Percentiles rank a stretch among this genome's conserved stretches.
phyloP scores from a whole-genome alignment of 495 filamentous ascomycete genomes.

The Penicillium odoratum region DNA sequence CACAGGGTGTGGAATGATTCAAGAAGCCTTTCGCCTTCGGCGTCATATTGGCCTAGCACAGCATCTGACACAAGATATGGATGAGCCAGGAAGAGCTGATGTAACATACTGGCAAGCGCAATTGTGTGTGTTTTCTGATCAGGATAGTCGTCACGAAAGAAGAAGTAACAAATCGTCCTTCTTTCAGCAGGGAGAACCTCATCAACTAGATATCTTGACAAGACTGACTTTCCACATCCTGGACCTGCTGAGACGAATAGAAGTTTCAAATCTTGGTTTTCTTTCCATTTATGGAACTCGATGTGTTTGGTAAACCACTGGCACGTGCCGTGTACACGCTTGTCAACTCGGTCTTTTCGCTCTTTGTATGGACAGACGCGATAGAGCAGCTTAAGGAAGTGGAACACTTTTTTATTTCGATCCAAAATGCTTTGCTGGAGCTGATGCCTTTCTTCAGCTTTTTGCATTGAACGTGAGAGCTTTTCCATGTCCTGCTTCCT shows the following conservation, averaged over 20 bases:
- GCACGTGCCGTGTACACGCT: slow-evolving; percentile 31
- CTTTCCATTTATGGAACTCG: slow-evolving; percentile 22
- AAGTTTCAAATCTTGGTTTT: slow-evolving; percentile 15
- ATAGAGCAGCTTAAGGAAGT: too few species aligned
- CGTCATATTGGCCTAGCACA: too few species aligned
- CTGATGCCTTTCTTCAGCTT: too few species aligned
- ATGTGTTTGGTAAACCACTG: slow-evolving; percentile 33
- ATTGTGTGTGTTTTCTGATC: slow-evolving; percentile 23
- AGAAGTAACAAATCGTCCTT: slow-evolving; percentile 33
- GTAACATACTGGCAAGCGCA: slow-evolving; percentile 35
- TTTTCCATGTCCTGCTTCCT: too few species aligned
- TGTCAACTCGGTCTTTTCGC: slow-evolving; percentile 18
- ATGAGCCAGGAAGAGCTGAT: slow-evolving; percentile 32
- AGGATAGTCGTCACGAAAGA: slow-evolving; percentile 34
- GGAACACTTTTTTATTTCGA: too few species aligned
- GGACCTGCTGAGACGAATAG: slow-evolving; percentile 43
- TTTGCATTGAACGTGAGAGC: too few species aligned
- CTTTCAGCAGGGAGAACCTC: slow-evolving; percentile 13
- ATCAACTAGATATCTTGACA: slow-evolving; percentile 37
- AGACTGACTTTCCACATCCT: slow-evolving; percentile 44
- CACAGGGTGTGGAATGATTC: slow-evolving; percentile 30
- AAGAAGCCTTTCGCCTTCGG: slow-evolving; percentile 17
- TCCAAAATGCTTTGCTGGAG: too few species aligned
- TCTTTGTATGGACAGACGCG: too few species aligned
- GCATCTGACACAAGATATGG: too few species aligned